phyloP scores from a whole-genome alignment of 2,329 filamentous ascomycete species.

The Diaporthe australafricana region DNA sequence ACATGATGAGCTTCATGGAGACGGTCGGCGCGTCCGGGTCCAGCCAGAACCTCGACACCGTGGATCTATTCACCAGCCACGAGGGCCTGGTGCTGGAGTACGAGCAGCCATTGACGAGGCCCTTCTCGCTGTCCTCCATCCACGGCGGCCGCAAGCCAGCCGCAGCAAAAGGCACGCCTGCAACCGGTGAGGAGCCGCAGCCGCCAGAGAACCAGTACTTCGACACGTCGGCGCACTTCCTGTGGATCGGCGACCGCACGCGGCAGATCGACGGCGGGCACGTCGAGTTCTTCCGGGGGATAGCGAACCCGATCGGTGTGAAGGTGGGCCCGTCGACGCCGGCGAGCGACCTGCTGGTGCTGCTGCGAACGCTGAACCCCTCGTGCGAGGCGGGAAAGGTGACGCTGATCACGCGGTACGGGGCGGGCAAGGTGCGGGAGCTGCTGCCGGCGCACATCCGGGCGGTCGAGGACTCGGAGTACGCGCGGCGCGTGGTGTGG shows the following conservation, averaged over 20 bases:
- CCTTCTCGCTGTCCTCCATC: conserved; percentile 63
- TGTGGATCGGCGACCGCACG: conserved; percentile 98
- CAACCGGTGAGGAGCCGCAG: conserved; percentile 38
- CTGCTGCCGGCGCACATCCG: conserved; percentile 89
- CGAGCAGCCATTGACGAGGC: conserved; percentile 86
- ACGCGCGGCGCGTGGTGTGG: conserved; percentile 80
- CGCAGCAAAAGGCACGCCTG: conserved; percentile 43
- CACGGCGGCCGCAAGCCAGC: conserved; percentile 33
- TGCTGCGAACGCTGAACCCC: conserved; percentile 91
- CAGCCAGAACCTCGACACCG: conserved; percentile 85
- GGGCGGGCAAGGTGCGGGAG: conserved; percentile 78
- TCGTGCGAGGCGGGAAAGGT: conserved; percentile 87
- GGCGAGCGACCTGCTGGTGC: conserved; percentile 77
- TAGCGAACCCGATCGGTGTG: conserved; percentile 95
- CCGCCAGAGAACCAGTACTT: conserved; percentile 76
- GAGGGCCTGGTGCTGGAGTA: conserved; percentile 96
- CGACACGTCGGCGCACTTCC: conserved; percentile 94
- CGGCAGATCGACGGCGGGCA: conserved; percentile 93
- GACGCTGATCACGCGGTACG: conserved; percentile 95
- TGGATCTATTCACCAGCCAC: conserved; percentile 95
- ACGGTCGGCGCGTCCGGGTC: conserved; percentile 88
- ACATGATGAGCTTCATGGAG: conserved; percentile 92
- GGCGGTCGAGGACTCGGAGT: conserved; percentile 84
- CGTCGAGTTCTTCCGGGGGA: conserved; percentile 96
- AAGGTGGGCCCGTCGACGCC: conserved; percentile 93